Evolutionary conservation across 768 basidiomycete species (phyloP), one percentile per base, ranked within the genome.

Genomic region (Steccherinum ochraceum): DNA sequence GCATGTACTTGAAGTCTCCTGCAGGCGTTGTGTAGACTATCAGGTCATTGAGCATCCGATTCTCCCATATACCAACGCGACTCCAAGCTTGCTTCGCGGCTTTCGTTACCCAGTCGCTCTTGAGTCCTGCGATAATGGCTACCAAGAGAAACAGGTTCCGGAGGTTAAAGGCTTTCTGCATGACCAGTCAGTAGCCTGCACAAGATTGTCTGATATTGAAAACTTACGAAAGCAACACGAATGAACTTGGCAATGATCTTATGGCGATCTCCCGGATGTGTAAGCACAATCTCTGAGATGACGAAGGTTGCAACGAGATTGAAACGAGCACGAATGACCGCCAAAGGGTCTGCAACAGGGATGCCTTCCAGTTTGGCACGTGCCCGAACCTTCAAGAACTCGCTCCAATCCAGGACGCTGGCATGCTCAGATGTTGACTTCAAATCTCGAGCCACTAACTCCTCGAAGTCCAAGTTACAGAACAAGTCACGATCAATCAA

Each of bases 401-500:
- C 80, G 12, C 76, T 74, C 93, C 93, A 95, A 64, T 94, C 92
- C 16, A 88, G 73, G 19, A 88, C 77, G 57, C 89, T 77, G 11
- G 80, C 76, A 49, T 81, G 64, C 24, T 74, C 84, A 50, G 79
- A 73, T 45, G 77, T 75, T 10, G 74, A 72, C 64, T 76, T 73
- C 84, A 84, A 86, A 35, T 86, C 81, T 45, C 81, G 78, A 53
- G 82, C 74, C 35, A 91, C 81, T n/a, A 93, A 74, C 60, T 95
- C 93, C 60, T 93, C 89, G 61, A 93, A 93, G 58, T 84, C 86
- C 64, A 95, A 76, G 12, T 79, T 78, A 65, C 88, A 81, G 64
- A 93, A 90, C 49, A 94, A 69, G 58, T 94, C 92, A 21, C 89
- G 78, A 56, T 95, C 92, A 56, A 95, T 91, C 77, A 91, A 84